phyloP scores from a whole-genome alignment of 495 filamentous ascomycete genomes.

The Trichocladium antarcticum region DNA sequence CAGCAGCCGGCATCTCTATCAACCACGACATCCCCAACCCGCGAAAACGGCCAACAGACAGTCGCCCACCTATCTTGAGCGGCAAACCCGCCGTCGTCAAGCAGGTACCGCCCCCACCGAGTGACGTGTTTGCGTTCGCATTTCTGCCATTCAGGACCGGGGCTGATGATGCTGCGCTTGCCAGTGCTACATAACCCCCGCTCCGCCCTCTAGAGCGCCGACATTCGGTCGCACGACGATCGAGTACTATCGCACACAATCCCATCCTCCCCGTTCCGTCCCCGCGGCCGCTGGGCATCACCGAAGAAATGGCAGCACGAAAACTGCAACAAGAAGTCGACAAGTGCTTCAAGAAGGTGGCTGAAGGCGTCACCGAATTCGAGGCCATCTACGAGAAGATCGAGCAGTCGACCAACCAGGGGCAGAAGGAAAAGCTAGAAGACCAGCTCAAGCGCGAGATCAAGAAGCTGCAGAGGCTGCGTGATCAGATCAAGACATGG shows the following conservation, averaged over 20 bases:
- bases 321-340: conserved; percentile 97
- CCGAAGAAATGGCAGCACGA: conserved; percentile 67
- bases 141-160: neutral
- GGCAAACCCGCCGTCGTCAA: neutral
- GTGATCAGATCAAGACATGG: conserved; percentile 99
- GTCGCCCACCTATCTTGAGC: neutral
- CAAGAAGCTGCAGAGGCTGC: conserved; percentile 95
- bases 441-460: conserved; percentile 97
- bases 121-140: neutral
- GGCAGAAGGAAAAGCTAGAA: conserved; percentile 96
- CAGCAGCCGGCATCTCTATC: neutral
- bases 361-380: conserved; percentile 84
- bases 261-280: neutral
- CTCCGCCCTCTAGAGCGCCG: neutral
- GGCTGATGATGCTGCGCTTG: neutral
- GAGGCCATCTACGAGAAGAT: conserved; percentile 95
- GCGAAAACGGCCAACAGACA: neutral
- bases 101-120: neutral
- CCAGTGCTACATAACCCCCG: neutral
- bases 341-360: conserved; percentile 95
- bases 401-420: conserved; percentile 72
- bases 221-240: conserved; percentile 1
- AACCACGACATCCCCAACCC: neutral
- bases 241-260: neutral
- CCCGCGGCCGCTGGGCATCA: neutral